A percentile compares a stretch with the other conserved stretches of the same genome.
These are phyloP conservation scores for Coemansia sp. DNA, from an alignment of 192 early-diverging fungal genomes.

Conservation along the genomic window DNA sequence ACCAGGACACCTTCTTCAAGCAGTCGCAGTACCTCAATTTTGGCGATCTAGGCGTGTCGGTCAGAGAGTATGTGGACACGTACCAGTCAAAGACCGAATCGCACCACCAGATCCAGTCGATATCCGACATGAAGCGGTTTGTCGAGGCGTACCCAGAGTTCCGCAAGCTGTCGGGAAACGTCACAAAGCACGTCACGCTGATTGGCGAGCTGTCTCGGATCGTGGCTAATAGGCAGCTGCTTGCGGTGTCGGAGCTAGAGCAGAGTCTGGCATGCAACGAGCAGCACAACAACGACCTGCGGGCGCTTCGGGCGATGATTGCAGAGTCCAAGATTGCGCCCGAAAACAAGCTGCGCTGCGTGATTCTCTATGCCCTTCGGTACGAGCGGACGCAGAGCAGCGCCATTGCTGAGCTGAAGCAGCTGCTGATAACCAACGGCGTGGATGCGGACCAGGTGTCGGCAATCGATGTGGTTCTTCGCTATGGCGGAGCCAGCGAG, in stretches of 20 bases:
- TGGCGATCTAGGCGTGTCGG: constrained; percentile 91
- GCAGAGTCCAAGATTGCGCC: constrained; percentile 66
- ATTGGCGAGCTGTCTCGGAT: constrained; percentile 91
- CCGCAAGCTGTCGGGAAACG: constrained; percentile 93
- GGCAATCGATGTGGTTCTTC: constrained; percentile 70
- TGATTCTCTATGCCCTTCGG: constrained; percentile 84
- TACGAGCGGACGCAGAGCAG: constrained; percentile 87
- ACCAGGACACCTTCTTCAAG: constrained; percentile 92
- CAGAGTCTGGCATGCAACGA: constrained; percentile 91
- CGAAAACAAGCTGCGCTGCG: constrained; percentile 76
- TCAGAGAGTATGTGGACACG: constrained; percentile 92
- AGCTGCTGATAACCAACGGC: constrained; percentile 69
- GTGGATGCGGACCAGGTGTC: constrained; percentile 72
- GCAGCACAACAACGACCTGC: constrained; percentile 82
- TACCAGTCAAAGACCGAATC: constrained; percentile 92
- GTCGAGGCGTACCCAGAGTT: constrained; percentile 99
- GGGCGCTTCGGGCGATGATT: constrained; percentile 65
- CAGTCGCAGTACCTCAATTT: constrained; percentile 90
- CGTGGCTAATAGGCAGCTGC: constrained; percentile 70
- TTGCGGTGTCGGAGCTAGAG: constrained; percentile 92
- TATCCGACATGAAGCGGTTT: constrained; percentile 98
- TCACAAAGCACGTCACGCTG: constrained; percentile 97
- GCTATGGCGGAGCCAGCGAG: constrained; percentile 76
- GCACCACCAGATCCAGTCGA: constrained; percentile 90
- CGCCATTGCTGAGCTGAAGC: constrained; percentile 68